Base-by-base conservation (phyloP, 768 basidiomycete genomes). In the Mrakia frigida region DNA sequence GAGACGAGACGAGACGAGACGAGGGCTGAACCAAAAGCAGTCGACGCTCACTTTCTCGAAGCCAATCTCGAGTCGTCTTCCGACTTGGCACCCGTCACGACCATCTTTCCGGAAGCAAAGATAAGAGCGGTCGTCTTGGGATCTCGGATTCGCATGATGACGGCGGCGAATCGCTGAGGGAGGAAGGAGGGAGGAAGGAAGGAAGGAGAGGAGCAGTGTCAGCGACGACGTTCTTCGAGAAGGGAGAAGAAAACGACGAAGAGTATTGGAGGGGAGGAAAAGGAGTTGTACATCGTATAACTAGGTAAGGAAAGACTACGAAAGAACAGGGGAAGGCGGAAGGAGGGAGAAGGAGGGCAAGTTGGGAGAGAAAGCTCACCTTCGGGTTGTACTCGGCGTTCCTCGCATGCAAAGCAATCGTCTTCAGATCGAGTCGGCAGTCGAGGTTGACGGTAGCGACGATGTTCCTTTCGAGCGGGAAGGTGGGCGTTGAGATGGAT, bases 331-430 rank as follows among this genome's bases (percentile, higher is more conserved):
- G 35, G 68, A 9, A 37, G n/a, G 61, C 14, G 41, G 61, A 41
- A 53, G 39, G 41, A 50, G 74, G 33, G 52, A 74, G 31, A 50
- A 37, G 77, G 35, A 14, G 18, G 16, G 63, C 5, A 21, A 50
- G 18, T 10, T 23, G 21, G n/a, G n/a, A n/a, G n/a, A n/a, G n/a
- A n/a, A 23, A 87, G 91, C 92, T 85, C 88, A 98, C 97, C 94
- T 99, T 98, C 70, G 97, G 97, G 83, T 98, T 98, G 84, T 99
- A 99, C 86, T 99, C 97, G 43, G 97, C 97, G 83, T 99, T 99
- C 77, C 97, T 88, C 2, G 97, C 97, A 80, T 99, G 96, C 77
- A 98, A 85, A 14, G 97, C 96, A 77, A 98, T 99, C 73, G 97
- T 98, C 88, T 99, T 99, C 74, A 99, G 86, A 84, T 98, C 97